Conservation (phyloP, 176 grass and related monocot species). For the Tuctoria greenei region DNA sequence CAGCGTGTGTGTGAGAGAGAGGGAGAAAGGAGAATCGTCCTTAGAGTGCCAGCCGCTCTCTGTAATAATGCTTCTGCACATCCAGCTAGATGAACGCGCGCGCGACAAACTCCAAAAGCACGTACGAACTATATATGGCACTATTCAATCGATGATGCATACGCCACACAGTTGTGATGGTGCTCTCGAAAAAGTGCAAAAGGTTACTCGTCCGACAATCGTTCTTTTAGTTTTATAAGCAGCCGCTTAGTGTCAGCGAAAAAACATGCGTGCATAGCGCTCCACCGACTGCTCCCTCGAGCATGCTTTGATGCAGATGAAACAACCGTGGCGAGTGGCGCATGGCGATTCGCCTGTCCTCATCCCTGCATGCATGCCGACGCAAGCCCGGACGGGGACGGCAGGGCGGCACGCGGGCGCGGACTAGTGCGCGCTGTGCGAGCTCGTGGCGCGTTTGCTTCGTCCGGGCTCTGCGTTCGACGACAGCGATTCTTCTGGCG, state of each 20-base stretch:
- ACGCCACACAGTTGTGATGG: not conserved
- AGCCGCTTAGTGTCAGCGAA: not conserved
- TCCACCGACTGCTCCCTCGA: not conserved
- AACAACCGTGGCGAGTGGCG: too few species aligned
- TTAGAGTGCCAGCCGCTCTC: not conserved
- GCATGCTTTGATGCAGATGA: not conserved
- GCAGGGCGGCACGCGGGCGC: slow-evolving; percentile 18
- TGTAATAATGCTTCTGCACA: not conserved
- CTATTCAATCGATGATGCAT: not conserved
- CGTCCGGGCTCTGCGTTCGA: not conserved
- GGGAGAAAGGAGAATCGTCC: not conserved
- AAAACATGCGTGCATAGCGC: slow-evolving; percentile 1
- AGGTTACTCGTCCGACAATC: not conserved
- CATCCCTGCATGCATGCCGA: not conserved
- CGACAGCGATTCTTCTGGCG: not conserved
- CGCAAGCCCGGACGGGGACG: slow-evolving; percentile 6
- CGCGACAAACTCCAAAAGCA: not conserved
- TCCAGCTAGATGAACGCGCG: not conserved
- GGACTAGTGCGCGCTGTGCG: not conserved
- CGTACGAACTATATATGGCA: too few species aligned
- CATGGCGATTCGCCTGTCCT: slow-evolving; percentile 32
- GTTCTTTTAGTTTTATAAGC: not conserved
- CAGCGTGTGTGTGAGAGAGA: too few species aligned
- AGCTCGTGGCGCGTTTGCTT: not conserved
- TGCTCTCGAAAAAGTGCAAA: not conserved